phyloP scores from a whole-genome alignment of 192 early-diverging fungal genomes.

The Irineochytrium annulatum region DNA sequence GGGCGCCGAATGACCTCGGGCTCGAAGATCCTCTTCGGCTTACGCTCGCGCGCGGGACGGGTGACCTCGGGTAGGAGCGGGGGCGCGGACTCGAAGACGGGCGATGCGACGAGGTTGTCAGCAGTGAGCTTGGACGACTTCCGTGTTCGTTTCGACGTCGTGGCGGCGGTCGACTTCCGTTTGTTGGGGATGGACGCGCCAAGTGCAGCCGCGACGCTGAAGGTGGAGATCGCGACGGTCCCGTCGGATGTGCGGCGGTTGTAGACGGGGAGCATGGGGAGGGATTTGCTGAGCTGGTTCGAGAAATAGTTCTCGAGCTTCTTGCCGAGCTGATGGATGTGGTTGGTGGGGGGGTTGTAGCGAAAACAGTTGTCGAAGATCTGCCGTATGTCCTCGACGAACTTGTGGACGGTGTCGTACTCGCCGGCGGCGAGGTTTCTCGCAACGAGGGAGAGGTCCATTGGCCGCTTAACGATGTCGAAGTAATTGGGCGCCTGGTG shows the following conservation, averaged over 20 bases:
- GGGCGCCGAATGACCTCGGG: not conserved
- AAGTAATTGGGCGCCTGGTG: conserved; percentile 63
- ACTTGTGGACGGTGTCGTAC: conserved; percentile 49
- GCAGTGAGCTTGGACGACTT: too few species aligned
- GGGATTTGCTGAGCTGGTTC: conserved; percentile 13
- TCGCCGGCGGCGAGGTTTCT: conserved; percentile 40
- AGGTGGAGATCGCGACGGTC: too few species aligned
- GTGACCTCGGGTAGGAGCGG: not conserved
- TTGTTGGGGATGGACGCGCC: too few species aligned
- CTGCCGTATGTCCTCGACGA: conserved; percentile 63
- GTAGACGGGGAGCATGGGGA: conserved; percentile 22
- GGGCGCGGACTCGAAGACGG: not conserved
- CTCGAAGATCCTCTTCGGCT: conserved; percentile 3
- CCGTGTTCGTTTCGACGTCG: too few species aligned
- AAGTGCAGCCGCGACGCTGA: too few species aligned
- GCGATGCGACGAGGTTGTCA: not conserved
- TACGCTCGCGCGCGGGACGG: not conserved
- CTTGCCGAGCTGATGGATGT: conserved; percentile 25
- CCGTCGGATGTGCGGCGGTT: not conserved
- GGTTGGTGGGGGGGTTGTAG: conserved; percentile 64
- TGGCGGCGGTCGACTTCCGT: too few species aligned
- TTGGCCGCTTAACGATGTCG: conserved; percentile 63
- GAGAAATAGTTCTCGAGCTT: conserved; percentile 26
- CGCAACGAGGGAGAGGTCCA: conserved; percentile 68
- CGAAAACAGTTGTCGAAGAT: conserved; percentile 66